Evolutionary conservation across 352 stramenopile species (phyloP).

Genomic region (Globisporangium nunn): DNA sequence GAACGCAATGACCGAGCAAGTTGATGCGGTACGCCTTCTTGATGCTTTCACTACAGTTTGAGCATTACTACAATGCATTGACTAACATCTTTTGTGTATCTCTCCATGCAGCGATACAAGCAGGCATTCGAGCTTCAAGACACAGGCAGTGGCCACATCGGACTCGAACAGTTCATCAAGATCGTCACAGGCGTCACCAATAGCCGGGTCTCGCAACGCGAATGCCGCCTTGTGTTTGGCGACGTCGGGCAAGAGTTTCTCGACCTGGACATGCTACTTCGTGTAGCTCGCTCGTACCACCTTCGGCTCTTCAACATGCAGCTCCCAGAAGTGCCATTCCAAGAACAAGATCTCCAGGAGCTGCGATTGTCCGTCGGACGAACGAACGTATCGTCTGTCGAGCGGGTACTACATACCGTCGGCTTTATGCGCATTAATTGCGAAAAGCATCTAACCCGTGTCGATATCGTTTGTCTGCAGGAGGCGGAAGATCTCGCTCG

Average conservation of each 20-base stretch:
- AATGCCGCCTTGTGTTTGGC: slow-evolving; percentile 59
- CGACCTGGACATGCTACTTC: slow-evolving; percentile 43
- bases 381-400: slow-evolving; percentile 49
- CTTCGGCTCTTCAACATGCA: slow-evolving; percentile 42
- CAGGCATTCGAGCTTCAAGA: slow-evolving; percentile 40
- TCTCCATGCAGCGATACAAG: slow-evolving; percentile 28
- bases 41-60: neutral
- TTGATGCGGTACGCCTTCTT: slow-evolving; percentile 35
- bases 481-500: slow-evolving; percentile 61
- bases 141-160: slow-evolving; percentile 38
- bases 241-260: slow-evolving; percentile 59
- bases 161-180: slow-evolving; percentile 65
- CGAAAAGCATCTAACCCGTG: neutral
- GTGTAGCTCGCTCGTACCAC: slow-evolving; percentile 51
- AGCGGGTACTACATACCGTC: slow-evolving; percentile 15
- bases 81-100: neutral
- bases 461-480: slow-evolving; percentile 3
- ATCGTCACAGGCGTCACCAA: slow-evolving; percentile 60
- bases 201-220: slow-evolving; percentile 31
- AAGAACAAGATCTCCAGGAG: slow-evolving; percentile 43
- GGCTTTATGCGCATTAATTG: neutral
- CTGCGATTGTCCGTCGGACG: slow-evolving; percentile 34
- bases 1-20: slow-evolving; percentile 29
- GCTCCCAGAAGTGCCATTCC: slow-evolving; percentile 39
- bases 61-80: neutral